Conservation (phyloP, 176 grass and related monocot species). For the Ensete glaucum region DNA sequence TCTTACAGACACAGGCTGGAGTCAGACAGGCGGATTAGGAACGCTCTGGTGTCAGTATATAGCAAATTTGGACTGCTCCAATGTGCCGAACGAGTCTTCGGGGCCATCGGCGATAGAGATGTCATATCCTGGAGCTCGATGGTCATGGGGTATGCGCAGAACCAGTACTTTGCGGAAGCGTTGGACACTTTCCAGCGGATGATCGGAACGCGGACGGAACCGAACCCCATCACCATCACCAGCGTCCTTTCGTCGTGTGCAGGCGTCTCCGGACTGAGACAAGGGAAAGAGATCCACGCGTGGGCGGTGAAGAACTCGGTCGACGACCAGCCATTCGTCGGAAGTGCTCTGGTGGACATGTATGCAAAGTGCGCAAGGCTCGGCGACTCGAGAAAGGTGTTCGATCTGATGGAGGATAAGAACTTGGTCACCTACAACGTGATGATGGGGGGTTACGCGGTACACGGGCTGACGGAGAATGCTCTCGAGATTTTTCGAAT, state of each 20-base stretch:
- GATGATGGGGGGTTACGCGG: conserved; percentile 25
- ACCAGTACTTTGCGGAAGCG: conserved; percentile 11
- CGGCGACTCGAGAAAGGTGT: conserved; percentile 8
- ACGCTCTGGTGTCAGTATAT: conserved; percentile 25
- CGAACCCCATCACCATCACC: conserved; percentile 20
- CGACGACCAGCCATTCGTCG: conserved; percentile 14
- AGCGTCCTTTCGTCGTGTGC: conserved; percentile 27
- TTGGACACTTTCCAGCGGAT: conserved; percentile 15
- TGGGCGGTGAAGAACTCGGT: conserved; percentile 24
- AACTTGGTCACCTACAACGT: conserved; percentile 25
- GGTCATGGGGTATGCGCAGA: conserved; percentile 22
- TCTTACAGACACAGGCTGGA: conserved; percentile 14
- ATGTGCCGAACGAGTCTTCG: conserved; percentile 9
- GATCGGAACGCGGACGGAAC: conserved; percentile 2
- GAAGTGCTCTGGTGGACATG: conserved; percentile 22
- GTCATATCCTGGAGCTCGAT: conserved; percentile 30
- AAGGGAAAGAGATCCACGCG: conserved; percentile 22
- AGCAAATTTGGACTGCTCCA: conserved; percentile 13
- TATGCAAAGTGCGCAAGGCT: conserved; percentile 24
- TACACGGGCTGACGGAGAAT: conserved; percentile 18
- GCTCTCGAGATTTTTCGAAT: conserved; percentile 12
- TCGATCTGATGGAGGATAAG: conserved; percentile 21
- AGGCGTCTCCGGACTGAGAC: conserved; percentile 15
- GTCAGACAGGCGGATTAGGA: conserved; percentile 10
- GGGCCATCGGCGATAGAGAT: conserved; percentile 7